Conservation (phyloP, 2,329 filamentous ascomycete genomes). For the Aschersonia sp. region DNA sequence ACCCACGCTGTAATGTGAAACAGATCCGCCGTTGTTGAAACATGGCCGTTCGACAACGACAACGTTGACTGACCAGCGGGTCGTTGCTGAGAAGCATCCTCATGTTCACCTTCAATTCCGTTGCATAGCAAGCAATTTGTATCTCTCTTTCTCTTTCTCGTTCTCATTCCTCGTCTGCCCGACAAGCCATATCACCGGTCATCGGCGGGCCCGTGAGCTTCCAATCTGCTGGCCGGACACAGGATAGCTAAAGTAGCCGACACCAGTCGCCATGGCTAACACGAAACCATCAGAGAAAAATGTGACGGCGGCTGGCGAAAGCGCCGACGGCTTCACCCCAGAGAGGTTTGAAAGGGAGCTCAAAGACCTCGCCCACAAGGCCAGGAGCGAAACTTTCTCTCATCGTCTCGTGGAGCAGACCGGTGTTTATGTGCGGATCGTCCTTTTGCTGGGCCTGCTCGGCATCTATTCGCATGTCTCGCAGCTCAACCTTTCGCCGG, state of each 20-base stretch:
- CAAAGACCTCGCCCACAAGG: constrained; percentile 31
- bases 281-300: not conserved
- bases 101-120: no score
- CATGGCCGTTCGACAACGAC: not conserved
- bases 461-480: constrained; percentile 57
- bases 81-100: no score
- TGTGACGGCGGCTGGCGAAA: not conserved
- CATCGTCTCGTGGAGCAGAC: constrained; percentile 21
- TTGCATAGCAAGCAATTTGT: no score
- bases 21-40: not conserved
- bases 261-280: not conserved
- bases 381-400: constrained; percentile 15
- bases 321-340: constrained; percentile 25
- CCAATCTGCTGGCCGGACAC: not conserved
- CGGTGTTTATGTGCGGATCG: constrained; percentile 20
- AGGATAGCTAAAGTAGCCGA: not conserved
- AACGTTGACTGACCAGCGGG: not conserved
- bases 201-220: no score
- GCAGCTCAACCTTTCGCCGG: constrained; percentile 64
- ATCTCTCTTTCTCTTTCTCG: no score
- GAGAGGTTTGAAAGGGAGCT: constrained; percentile 40
- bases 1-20: not conserved
- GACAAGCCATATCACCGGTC: not conserved
- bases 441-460: constrained; percentile 16
- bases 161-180: no score